Conservation (phyloP, 2,329 filamentous ascomycete genomes). For the Magnaporthiopsis rhizophila region DNA sequence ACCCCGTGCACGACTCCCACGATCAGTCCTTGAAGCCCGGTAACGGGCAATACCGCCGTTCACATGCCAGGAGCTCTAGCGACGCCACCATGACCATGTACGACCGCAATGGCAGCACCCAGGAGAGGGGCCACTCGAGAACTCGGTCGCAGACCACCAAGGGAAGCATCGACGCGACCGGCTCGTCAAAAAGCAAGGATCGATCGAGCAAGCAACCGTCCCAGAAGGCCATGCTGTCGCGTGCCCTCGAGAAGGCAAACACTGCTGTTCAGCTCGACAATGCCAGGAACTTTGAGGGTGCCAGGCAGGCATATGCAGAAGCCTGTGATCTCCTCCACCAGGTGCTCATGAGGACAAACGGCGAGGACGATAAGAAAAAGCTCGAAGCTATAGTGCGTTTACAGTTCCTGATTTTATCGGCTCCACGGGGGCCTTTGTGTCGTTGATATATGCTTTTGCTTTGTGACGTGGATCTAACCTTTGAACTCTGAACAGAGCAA, state of each 20-base stretch:
- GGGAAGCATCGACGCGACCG: conserved; percentile 33
- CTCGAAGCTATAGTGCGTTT: conserved; percentile 81
- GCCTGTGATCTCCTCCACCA: conserved; percentile 82
- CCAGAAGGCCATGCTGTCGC: conserved; percentile 95
- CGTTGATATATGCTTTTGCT: conserved; percentile 10
- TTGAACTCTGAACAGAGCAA: conserved; percentile 49
- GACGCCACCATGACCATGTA: conserved; percentile 22
- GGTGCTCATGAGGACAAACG: conserved; percentile 77
- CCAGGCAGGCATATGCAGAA: conserved; percentile 82
- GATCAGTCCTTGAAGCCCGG: neutral
- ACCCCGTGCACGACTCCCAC: neutral
- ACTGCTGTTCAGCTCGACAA: conserved; percentile 93
- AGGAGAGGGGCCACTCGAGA: conserved; percentile 31
- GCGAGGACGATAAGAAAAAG: conserved; percentile 81
- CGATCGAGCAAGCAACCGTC: conserved; percentile 45
- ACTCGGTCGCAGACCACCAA: conserved; percentile 37
- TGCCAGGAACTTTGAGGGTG: conserved; percentile 87
- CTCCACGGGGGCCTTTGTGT: neutral
- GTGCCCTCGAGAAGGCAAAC: conserved; percentile 89
- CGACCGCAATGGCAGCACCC: conserved; percentile 21
- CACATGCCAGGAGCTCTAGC: conserved; percentile 5
- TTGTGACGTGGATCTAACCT: neutral
- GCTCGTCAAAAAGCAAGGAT: conserved; percentile 25
- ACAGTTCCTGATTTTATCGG: neutral
- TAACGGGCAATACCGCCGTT: neutral